Percentiles rank a stretch among this genome's conserved stretches.
phyloP scores from a whole-genome alignment of 257 asterid genomes.

The Perilla frutescens region DNA sequence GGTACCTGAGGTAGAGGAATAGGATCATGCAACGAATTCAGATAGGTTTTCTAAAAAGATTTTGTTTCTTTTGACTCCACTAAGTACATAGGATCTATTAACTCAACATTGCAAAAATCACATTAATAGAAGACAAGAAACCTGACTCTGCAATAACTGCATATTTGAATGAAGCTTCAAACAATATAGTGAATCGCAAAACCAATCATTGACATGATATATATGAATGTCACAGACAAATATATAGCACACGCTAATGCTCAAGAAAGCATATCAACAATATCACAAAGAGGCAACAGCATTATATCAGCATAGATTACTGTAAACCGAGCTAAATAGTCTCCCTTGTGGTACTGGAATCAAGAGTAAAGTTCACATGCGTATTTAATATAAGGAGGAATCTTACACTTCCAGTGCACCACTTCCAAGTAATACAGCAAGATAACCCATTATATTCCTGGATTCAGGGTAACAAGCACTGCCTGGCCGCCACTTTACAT shows the following conservation, averaged over 20 bases:
- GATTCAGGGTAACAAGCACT: slow-evolving; percentile 50
- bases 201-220: no score
- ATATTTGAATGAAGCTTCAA: no score
- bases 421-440: slow-evolving; percentile 92
- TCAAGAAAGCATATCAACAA: no score
- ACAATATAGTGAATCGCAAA: no score
- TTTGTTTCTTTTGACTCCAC: background rate
- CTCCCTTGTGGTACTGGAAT: background rate
- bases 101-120: no score
- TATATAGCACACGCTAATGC: no score
- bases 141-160: no score
- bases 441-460: slow-evolving; percentile 81
- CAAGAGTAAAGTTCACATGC: background rate
- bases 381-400: slow-evolving; percentile 4
- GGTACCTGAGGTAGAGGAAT: slow-evolving; percentile 7
- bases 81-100: background rate
- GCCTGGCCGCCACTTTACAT: slow-evolving; percentile 88
- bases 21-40: background rate
- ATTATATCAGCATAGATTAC: background rate
- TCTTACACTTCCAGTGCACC: slow-evolving; percentile 97
- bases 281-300: no score
- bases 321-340: slow-evolving; percentile 17
- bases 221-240: no score
- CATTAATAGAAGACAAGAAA: no score
- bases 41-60: background rate